These are phyloP conservation scores for Ustilago loliicola DNA, from an alignment of 1,284 basidiomycete genomes.

Conservation along the genomic window DNA sequence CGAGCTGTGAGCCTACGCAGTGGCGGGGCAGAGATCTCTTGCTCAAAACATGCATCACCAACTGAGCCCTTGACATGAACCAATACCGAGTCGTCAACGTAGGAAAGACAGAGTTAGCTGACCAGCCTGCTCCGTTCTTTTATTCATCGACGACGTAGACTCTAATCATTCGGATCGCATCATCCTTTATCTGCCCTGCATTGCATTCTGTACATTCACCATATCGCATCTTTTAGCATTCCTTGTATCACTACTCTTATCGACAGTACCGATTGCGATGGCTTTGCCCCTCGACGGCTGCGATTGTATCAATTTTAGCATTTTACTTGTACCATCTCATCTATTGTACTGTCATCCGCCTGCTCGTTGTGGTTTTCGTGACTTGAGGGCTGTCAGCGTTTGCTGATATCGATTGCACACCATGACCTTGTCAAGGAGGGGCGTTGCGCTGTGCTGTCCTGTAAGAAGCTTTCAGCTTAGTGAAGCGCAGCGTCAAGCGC, in stretches of 20 bases:
- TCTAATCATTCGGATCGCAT: not conserved
- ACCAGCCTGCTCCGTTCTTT: constrained; percentile 2
- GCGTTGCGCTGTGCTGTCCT: not conserved
- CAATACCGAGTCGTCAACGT: not conserved
- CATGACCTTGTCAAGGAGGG: not conserved
- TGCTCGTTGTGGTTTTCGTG: not conserved
- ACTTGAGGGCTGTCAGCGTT: not conserved
- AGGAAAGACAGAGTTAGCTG: constrained; percentile 13
- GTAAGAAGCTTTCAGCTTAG: not conserved
- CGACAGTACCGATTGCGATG: no score
- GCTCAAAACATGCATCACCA: constrained; percentile 62
- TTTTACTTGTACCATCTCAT: constrained; percentile 5
- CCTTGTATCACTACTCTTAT: constrained; percentile 15
- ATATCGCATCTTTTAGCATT: constrained; percentile 21
- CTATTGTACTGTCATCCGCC: not conserved
- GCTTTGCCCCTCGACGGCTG: constrained; percentile 3
- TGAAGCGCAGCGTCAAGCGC: not conserved
- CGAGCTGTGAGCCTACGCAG: constrained; percentile 60
- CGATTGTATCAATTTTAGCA: constrained; percentile 18
- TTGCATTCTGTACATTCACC: constrained; percentile 41
- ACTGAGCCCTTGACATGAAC: constrained; percentile 43
- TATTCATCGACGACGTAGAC: not conserved
- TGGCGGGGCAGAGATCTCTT: constrained; percentile 57
- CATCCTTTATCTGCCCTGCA: constrained; percentile 13
- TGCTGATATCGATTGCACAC: no score